Conservation (phyloP, 441 rosid genomes). For the Gossypium davidsonii region DNA sequence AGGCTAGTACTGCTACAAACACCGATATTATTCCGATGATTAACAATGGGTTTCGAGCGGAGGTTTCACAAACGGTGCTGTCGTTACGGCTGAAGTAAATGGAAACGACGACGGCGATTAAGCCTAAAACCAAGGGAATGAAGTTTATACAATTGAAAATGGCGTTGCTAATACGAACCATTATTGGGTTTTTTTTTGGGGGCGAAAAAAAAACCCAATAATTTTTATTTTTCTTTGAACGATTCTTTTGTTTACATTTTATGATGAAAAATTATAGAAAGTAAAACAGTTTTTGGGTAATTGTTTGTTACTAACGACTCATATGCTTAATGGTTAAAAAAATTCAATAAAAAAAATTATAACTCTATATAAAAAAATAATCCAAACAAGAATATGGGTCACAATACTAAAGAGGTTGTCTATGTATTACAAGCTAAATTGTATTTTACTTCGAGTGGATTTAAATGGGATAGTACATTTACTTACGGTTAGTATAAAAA, state of each 20-base stretch:
- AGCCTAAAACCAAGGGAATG: slow-evolving; percentile 5
- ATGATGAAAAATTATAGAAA: too few relatives aligned
- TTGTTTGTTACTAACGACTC: too few relatives aligned
- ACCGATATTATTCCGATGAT: slow-evolving; percentile 20
- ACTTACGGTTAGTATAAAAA: too few relatives aligned
- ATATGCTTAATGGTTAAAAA: too few relatives aligned
- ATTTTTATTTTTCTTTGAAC: background rate
- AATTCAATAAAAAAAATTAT: too few relatives aligned
- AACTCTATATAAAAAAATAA: too few relatives aligned
- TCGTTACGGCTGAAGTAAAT: slow-evolving; percentile 18
- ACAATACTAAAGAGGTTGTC: too few relatives aligned
- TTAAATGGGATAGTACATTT: too few relatives aligned
- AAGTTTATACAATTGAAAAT: slow-evolving; percentile 13
- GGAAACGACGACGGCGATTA: slow-evolving; percentile 3
- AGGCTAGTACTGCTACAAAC: background rate
- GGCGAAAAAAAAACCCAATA: background rate
- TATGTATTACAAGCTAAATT: too few relatives aligned
- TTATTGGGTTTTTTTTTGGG: background rate
- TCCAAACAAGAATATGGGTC: too few relatives aligned
- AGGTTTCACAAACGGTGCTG: slow-evolving; percentile 23
- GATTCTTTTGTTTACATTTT: background rate
- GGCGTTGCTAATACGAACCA: slow-evolving; percentile 26
- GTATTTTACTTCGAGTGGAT: too few relatives aligned
- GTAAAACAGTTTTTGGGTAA: too few relatives aligned
- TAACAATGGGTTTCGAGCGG: slow-evolving; percentile 23